Evolutionary conservation across 2,329 filamentous ascomycete species (phyloP).

Genomic region (Fusarium pseudocircinatum): DNA sequence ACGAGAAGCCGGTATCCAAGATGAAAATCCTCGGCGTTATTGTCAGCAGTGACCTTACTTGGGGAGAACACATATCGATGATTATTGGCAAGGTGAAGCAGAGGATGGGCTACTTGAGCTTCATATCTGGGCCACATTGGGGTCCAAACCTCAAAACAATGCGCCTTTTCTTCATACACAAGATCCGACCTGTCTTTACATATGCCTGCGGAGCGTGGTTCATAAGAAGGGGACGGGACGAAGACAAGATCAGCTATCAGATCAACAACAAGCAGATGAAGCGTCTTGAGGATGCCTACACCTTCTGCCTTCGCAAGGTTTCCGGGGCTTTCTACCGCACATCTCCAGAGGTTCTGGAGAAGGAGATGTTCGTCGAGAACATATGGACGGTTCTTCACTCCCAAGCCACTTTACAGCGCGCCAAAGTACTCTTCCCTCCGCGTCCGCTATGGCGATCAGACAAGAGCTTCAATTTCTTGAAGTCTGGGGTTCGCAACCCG

Average conservation of each 20-base stretch:
- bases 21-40: background rate
- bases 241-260: background rate
- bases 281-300: background rate
- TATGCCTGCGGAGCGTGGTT: slow-evolving; percentile 22
- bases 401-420: background rate
- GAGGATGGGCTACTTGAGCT: background rate
- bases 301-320: background rate
- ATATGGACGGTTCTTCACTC: background rate
- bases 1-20: fast-evolving
- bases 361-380: slow-evolving; percentile 12
- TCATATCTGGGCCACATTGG: background rate
- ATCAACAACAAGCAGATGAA: background rate
- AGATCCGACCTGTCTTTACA: slow-evolving; percentile 3
- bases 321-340: background rate
- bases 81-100: background rate
- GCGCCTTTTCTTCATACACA: slow-evolving; percentile 16
- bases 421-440: background rate
- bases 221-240: background rate
- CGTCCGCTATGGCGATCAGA: background rate
- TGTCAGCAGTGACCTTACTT: background rate
- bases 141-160: background rate
- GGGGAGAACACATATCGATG: background rate
- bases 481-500: background rate
- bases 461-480: background rate
- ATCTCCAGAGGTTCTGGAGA: background rate